Conservation (phyloP, 1,284 basidiomycete genomes). For the Puccinia hordei region DNA sequence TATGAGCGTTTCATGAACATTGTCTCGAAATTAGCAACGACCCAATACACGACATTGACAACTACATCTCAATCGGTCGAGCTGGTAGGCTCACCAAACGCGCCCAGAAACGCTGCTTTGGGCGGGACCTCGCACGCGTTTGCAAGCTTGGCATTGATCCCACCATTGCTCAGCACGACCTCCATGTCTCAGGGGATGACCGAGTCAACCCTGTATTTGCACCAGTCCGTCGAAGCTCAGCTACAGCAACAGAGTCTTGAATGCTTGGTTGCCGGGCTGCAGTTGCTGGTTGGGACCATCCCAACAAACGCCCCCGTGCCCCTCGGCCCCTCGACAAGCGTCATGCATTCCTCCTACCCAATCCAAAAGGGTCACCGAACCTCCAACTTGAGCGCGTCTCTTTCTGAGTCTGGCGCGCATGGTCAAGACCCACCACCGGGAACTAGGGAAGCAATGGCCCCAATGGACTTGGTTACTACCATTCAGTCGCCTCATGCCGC, state of each 20-base stretch:
- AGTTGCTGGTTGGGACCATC: conserved; percentile 70
- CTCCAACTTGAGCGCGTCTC: conserved; percentile 15
- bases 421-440: conserved; percentile 55
- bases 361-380: conserved; percentile 29
- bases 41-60: conserved; percentile 66
- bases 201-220: conserved; percentile 58
- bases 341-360: conserved; percentile 55
- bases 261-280: conserved; percentile 80
- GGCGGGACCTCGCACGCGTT: neutral
- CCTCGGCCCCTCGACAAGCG: conserved; percentile 58
- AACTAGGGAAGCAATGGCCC: conserved; percentile 44
- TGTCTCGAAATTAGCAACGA: conserved; percentile 82
- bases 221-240: conserved; percentile 74
- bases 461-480: conserved; percentile 2
- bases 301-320: conserved; percentile 53
- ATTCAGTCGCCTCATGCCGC: conserved; percentile 63
- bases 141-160: conserved; percentile 61
- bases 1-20: conserved; percentile 98
- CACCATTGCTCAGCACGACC: conserved; percentile 69
- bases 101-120: neutral
- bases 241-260: conserved; percentile 84
- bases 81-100: conserved; percentile 49
- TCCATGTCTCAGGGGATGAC: conserved; percentile 63
- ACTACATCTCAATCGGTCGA: conserved; percentile 57
- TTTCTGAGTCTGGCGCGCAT: conserved; percentile 51